Base-by-base conservation (phyloP, 2,329 filamentous ascomycete species). In the Aspergillus fructus region DNA sequence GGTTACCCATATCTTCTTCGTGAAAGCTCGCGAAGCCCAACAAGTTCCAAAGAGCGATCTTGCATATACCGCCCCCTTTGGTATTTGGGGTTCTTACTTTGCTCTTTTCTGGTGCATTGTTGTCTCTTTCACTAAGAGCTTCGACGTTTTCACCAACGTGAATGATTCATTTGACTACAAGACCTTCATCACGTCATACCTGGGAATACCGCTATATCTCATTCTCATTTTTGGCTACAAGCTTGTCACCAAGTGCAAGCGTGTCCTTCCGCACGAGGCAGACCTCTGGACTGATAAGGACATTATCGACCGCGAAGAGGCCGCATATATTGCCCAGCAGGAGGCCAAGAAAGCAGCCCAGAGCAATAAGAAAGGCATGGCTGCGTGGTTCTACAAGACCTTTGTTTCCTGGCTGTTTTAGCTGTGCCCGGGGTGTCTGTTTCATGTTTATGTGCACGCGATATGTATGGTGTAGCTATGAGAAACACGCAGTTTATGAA, bases 101-200 rank as follows among this genome's bases (percentile, higher is more conserved):
- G 88, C 88, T 0, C 80, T 94, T 2, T 77, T 80, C 68, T 87
- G 91, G 76, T 91, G 89, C 75, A 80, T 82, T 67, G 70, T 94
- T 34, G 89, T 94, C 60, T 84, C 88, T 2, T 70, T 96, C 51
- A 93, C 90, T 68, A 96, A 94, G 83, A 93, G 91, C 80, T 94
- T 86, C 74, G 81, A 84, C 55, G 87, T 89, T 58, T 94, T 94
- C 73, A 79, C 85, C 2, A 74, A 71, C 58, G 73, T 80, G 53
- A 78, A 78, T 50, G 27, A 30, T 30, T 30, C 27, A 30, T 90
- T 90, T 63, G 84, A 89, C 72, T 89, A 89, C 79, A 86, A 89
- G 78, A 87, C 83, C 66, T 92, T 93, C 74, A 84, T 93, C 72
- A 91, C 88, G 0, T 88, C 87, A 24, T 92, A 92, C 72, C 77